Percentiles rank a stretch among this genome's conserved stretches.
These are phyloP conservation scores for Leccinum sublutescens DNA, from an alignment of 768 basidiomycete genomes.

Conservation along the genomic window DNA sequence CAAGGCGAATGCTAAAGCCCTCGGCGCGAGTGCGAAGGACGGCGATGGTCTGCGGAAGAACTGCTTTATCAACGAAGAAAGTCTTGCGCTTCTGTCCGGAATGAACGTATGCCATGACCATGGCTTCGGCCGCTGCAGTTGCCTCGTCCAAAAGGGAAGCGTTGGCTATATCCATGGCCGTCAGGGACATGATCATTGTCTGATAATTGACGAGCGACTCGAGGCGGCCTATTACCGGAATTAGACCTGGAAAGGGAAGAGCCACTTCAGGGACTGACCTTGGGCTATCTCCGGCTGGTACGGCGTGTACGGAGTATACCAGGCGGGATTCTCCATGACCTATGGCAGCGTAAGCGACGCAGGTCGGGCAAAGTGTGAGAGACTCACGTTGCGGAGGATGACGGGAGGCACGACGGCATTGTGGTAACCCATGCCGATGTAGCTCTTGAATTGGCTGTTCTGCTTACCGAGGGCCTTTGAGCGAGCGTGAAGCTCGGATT, in stretches of 20 bases:
- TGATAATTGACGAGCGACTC: slow-evolving; percentile 97
- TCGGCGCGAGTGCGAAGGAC: slow-evolving; percentile 90
- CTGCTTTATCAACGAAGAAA: slow-evolving; percentile 82
- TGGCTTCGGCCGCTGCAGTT: slow-evolving; percentile 92
- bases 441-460: slow-evolving; percentile 86
- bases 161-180: slow-evolving; percentile 93
- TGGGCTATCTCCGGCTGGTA: slow-evolving; percentile 99
- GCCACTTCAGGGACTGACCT: slow-evolving; percentile 48
- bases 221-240: slow-evolving; percentile 65
- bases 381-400: slow-evolving; percentile 82
- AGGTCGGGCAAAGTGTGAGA: background rate
- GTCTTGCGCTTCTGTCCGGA: slow-evolving; percentile 69
- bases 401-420: slow-evolving; percentile 94
- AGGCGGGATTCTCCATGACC: slow-evolving; percentile 94
- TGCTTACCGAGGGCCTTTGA: slow-evolving; percentile 73
- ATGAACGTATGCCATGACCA: slow-evolving; percentile 88
- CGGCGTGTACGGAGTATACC: slow-evolving; percentile 97
- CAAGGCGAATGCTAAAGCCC: slow-evolving; percentile 87
- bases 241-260: slow-evolving; percentile 10
- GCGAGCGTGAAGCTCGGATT: slow-evolving; percentile 75
- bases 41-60: slow-evolving; percentile 85
- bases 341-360: slow-evolving; percentile 27
- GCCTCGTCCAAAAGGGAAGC: slow-evolving; percentile 94
- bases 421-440: slow-evolving; percentile 98
- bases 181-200: slow-evolving; percentile 93